Base-by-base conservation (phyloP, 2,329 filamentous ascomycete genomes). In the Ascomycota sp. region DNA sequence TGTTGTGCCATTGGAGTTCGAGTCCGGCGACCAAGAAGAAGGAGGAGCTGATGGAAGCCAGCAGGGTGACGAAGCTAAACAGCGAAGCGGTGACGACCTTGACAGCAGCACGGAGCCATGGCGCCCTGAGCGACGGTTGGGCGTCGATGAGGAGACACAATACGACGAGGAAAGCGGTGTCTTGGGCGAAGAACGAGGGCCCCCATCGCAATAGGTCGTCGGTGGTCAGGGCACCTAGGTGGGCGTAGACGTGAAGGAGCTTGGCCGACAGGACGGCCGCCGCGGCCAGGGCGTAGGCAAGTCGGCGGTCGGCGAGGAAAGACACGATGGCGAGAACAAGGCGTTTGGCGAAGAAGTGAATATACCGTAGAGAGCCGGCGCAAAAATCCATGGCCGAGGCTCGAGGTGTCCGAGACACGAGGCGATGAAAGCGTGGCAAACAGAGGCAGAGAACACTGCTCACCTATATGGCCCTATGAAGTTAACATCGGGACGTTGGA, bases 1-100 rank as follows among this genome's bases (percentile, higher is more conserved):
- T 34, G 28, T 53, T 52, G 26, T 46, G 41, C 39, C 50, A 50
- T 23, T 48, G 50, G 4, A 53, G 41, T 30, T 53, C 49, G 6
- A 43, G 43, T 12, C 49, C 48, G 1, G 48, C 35, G 2, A 43
- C 40, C n/a, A 34, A 25, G 25, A 40, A 45, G 29, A 47, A 47
- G 13, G 40, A 40, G 19, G 40, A 36, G 17, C 38, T 43, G 19
- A 44, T 32, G 20, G 40, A 31, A 22, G 45, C 40, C 5, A 51
- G 30, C 2, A 33, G 23, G 12, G 43, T 36, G 34, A 41, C 38
- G 32, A 39, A 38, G 9, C 30, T 26, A 32, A 44, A 37, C 15
- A 46, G 30, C 17, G 28, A 11, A 12, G 32, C 24, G 17, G 35
- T 32, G 21, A 44, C 17, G 24, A 36, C 32, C 33, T 38, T 20